phyloP scores from a whole-genome alignment of 129 eudicot genomes.

The Sambucus nigra region DNA sequence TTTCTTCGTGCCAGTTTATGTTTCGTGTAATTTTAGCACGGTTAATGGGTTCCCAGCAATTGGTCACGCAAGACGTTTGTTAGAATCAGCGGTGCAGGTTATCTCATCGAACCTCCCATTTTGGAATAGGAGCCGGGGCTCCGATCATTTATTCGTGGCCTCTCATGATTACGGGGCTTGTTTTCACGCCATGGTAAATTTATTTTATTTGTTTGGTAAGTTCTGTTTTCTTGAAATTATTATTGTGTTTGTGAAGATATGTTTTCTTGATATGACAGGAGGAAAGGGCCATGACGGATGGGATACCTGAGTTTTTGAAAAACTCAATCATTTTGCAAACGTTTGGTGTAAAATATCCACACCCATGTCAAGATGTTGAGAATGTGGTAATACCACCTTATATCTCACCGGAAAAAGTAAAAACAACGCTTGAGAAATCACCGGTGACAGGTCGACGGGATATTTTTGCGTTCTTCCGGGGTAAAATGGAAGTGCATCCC shows the following conservation, averaged over 20 bases:
- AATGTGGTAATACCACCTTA: slow-evolving; percentile 81
- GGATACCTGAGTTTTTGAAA: slow-evolving; percentile 59
- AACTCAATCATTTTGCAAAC: slow-evolving; percentile 70
- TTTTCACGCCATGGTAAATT: slow-evolving; percentile 69
- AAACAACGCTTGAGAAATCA: slow-evolving; percentile 28
- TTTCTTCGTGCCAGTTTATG: slow-evolving; percentile 82
- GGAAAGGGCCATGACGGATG: slow-evolving; percentile 58
- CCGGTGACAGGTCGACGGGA: slow-evolving; percentile 59
- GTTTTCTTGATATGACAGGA: slow-evolving; percentile 28
- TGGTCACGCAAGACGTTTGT: slow-evolving; percentile 56
- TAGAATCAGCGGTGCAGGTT: slow-evolving; percentile 42
- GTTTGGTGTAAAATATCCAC: slow-evolving; percentile 60
- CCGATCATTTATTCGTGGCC: slow-evolving; percentile 81
- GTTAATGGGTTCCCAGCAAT: slow-evolving; percentile 73
- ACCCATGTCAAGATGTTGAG: slow-evolving; percentile 75
- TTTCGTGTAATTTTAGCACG: slow-evolving; percentile 72
- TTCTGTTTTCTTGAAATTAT: neutral
- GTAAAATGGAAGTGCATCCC: slow-evolving; percentile 87
- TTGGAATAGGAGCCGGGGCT: slow-evolving; percentile 66
- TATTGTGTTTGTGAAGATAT: neutral
- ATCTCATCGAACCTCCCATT: slow-evolving; percentile 46
- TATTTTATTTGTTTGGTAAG: neutral
- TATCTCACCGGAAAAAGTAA: slow-evolving; percentile 43
- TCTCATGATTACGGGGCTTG: slow-evolving; percentile 87
- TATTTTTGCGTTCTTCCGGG: slow-evolving; percentile 76